These are phyloP conservation scores for Sarocladiaceae sp. DNA, from an alignment of 2,329 filamentous ascomycete genomes.

Conservation along the genomic window DNA sequence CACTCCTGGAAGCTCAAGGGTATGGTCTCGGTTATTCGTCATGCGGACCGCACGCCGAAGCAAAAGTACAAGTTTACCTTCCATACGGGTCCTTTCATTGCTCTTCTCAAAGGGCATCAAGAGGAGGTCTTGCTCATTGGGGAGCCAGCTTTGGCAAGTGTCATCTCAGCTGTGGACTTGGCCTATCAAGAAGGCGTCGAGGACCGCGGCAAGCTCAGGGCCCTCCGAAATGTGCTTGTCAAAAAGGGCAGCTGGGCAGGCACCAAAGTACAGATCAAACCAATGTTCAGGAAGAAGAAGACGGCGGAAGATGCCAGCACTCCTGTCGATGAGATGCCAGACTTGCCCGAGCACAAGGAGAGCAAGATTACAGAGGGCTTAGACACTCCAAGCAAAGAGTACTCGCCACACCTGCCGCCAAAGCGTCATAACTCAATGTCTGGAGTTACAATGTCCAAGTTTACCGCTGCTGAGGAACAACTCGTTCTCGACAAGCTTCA, in stretches of 20 bases:
- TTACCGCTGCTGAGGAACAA: conserved; percentile 89
- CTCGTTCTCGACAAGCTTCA: conserved; percentile 93
- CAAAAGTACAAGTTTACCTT: conserved; percentile 99
- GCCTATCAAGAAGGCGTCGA: conserved; percentile 78
- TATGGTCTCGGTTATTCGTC: conserved; percentile 92
- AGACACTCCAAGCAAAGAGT: conserved; percentile 19
- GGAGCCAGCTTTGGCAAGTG: conserved; percentile 82
- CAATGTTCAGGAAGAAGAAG: conserved; percentile 92
- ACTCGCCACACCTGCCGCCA: conserved; percentile 30
- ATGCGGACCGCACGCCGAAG: conserved; percentile 95
- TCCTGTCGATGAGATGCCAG: conserved; percentile 30
- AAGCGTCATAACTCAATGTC: conserved; percentile 80
- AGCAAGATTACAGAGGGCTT: conserved; percentile 17
- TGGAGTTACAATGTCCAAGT: conserved; percentile 87
- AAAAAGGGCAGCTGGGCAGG: conserved; percentile 94
- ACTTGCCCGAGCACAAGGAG: conserved; percentile 24
- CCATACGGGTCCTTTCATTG: conserved; percentile 92
- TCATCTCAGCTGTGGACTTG: conserved; percentile 79
- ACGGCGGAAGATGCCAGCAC: conserved; percentile 47
- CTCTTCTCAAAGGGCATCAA: conserved; percentile 89
- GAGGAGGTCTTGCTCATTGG: conserved; percentile 95
- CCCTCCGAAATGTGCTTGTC: conserved; percentile 79
- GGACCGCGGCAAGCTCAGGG: conserved; percentile 79
- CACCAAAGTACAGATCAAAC: conserved; percentile 98
- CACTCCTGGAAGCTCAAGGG: conserved; percentile 98